phyloP scores from a whole-genome alignment of 2,329 filamentous ascomycete species.

The Beauveria bassiana region DNA sequence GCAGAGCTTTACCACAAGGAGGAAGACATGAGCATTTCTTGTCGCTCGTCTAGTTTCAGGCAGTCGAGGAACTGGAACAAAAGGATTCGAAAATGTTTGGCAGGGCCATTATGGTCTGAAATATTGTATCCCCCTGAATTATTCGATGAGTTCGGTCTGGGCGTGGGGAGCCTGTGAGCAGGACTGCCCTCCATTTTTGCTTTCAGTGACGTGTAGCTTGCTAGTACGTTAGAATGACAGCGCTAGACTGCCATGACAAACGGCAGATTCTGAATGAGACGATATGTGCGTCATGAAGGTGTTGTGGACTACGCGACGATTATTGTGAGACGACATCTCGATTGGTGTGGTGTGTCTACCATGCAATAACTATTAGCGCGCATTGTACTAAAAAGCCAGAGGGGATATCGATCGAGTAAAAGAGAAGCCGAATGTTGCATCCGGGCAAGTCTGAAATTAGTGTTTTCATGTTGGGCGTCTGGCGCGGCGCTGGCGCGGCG shows the following conservation, averaged over 20 bases:
- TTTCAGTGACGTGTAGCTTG: conserved; percentile 28
- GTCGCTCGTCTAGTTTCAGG: conserved; percentile 47
- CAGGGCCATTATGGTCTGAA: conserved; percentile 28
- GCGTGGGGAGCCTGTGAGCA: conserved; percentile 28
- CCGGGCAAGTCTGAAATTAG: not conserved
- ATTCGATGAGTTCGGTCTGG: conserved; percentile 31
- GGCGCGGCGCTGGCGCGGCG: too few species aligned
- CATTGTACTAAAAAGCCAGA: too few species aligned
- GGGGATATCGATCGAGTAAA: not conserved
- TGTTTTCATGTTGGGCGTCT: not conserved
- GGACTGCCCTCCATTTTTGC: conserved; percentile 26
- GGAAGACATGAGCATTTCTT: conserved; percentile 42
- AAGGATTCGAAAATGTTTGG: conserved; percentile 26
- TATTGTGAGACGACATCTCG: not conserved
- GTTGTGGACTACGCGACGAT: not conserved
- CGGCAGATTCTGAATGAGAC: not conserved
- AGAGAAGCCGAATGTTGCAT: not conserved
- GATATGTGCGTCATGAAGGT: not conserved
- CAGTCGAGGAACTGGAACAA: conserved; percentile 38
- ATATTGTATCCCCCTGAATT: conserved; percentile 26
- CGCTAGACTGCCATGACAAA: not conserved
- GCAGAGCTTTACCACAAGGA: conserved; percentile 22
- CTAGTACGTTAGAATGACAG: not conserved
- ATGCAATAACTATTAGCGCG: not conserved
- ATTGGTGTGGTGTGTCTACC: not conserved